These are phyloP conservation scores for Sporothrix variecibatus DNA, from an alignment of 2,329 filamentous ascomycete species.

Conservation along the genomic window DNA sequence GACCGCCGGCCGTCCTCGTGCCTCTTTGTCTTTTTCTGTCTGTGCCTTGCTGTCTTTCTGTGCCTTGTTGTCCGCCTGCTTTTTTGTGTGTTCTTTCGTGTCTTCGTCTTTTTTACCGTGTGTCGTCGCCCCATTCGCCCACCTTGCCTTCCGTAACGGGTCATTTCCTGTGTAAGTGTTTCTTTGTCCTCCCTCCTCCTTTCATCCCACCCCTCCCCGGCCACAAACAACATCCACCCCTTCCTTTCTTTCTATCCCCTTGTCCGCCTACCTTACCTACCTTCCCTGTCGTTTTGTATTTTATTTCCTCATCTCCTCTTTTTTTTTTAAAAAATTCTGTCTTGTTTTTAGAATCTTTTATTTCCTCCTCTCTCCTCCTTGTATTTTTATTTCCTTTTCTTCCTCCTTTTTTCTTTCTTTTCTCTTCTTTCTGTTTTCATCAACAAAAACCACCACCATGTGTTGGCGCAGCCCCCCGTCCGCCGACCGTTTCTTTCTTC, in stretches of 20 bases:
- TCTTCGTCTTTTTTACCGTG: background rate
- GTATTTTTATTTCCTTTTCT: background rate
- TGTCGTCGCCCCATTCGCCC: slow-evolving; percentile 3
- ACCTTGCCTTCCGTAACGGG: slow-evolving; percentile 12
- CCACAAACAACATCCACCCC: background rate
- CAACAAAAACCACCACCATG: slow-evolving; percentile 25
- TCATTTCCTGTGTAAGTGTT: slow-evolving; percentile 2
- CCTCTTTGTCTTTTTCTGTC: background rate
- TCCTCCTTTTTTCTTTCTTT: background rate
- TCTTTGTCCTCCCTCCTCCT: background rate
- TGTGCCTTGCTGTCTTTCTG: background rate
- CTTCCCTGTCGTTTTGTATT: slow-evolving; percentile 13
- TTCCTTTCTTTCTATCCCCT: background rate
- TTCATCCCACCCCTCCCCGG: slow-evolving; percentile 14
- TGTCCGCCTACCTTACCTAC: background rate
- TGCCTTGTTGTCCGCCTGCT: background rate
- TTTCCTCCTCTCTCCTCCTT: slow-evolving; percentile 11
- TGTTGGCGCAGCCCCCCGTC: slow-evolving; percentile 23
- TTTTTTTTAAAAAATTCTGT: too few relatives aligned
- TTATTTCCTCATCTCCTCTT: slow-evolving; percentile 10
- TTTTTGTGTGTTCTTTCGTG: background rate
- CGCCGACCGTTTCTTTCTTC: slow-evolving; percentile 16
- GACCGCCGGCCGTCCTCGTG: slow-evolving; percentile 7
- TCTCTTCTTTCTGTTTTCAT: background rate
- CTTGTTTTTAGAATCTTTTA: background rate